phyloP scores from a whole-genome alignment of 371 early-diverging fungal species.

The Mortierella polycephala region DNA sequence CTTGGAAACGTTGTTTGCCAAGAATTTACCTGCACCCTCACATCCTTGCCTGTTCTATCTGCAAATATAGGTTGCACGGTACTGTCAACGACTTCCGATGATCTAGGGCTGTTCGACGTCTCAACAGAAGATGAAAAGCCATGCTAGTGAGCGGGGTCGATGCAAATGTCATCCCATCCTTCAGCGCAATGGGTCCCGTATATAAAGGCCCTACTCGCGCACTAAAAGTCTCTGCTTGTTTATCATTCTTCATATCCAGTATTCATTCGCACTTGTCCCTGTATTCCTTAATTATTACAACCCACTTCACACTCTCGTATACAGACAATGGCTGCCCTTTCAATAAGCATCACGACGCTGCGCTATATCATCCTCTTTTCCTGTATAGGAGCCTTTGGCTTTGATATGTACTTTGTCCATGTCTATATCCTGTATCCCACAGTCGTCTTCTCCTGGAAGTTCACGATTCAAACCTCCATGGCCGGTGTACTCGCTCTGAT shows the following conservation, averaged over 20 bases:
- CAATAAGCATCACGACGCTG: constrained; percentile 7
- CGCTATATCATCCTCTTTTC: constrained; percentile 12
- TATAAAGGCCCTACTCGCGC: too few species aligned
- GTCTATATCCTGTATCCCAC: constrained; percentile 6
- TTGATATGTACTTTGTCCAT: constrained; percentile 30
- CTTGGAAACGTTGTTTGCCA: background rate
- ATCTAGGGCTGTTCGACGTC: too few species aligned
- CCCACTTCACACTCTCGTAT: background rate
- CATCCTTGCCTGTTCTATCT: too few species aligned
- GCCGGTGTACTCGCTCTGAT: constrained; percentile 14
- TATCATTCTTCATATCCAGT: too few species aligned
- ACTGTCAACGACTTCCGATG: too few species aligned
- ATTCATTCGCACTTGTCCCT: background rate
- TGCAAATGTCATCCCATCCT: too few species aligned
- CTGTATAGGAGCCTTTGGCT: constrained; percentile 10
- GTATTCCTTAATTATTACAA: background rate
- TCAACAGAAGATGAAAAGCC: too few species aligned
- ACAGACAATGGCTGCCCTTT: background rate
- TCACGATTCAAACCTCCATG: constrained; percentile 5
- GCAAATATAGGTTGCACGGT: too few species aligned
- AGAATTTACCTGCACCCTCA: too few species aligned
- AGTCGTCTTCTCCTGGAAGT: constrained; percentile 28
- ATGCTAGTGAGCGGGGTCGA: too few species aligned
- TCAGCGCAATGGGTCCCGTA: too few species aligned
- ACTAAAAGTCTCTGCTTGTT: too few species aligned